Base-by-base conservation (phyloP, 208 protist species). In the Leishmania guyanensis region DNA sequence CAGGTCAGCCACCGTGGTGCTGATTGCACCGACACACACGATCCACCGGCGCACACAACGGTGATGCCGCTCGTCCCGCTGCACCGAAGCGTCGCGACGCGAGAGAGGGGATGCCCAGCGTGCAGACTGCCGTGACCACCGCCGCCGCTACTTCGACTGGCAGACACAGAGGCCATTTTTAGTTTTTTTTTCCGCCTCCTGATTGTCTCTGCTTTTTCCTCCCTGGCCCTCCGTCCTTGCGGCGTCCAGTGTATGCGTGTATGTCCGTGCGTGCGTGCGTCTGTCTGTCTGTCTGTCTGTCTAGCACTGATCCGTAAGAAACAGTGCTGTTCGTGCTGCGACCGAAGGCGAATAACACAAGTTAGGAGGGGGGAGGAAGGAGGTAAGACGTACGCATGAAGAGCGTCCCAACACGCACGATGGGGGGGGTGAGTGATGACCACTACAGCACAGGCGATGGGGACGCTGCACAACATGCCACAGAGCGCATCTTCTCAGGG, bases 11-110 rank as follows among this genome's bases (percentile, higher is more conserved):
- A 75, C 9, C 68, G 73, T 22, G 80, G 80, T 5, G 80, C 80
- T 22, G 75, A 22, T 39, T 84, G 80, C 26, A 84, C 80, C n/a
- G 80, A 84, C 66, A 84, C 75, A 17, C 64, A 65, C 48, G 80
- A 62, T 14, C 80, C 80, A 36, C 80, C 80, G 22, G 80, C 80
- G 56, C 80, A 84, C 2, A 84, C 75, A 48, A 84, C 46, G 0
- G 70, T 14, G 43, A 79, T 54, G 12, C 54, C 58, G 56, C 54
- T 60, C 36, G 20, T 56, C n/a, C 56, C 70, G 14, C 60, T 69
- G 51, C 64, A 75, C 14, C 68, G 68, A n/a, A 84, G 66, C 54
- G 75, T 70, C n/a, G 75, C 80, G 36, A 69, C 60, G 71, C 81
- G 76, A 53, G 75, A 75, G 70, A 81, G 71, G 20, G 81, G 76